These are phyloP conservation scores for Boletus nobilissimus DNA, from an alignment of 1,284 basidiomycete species.

Conservation along the genomic window DNA sequence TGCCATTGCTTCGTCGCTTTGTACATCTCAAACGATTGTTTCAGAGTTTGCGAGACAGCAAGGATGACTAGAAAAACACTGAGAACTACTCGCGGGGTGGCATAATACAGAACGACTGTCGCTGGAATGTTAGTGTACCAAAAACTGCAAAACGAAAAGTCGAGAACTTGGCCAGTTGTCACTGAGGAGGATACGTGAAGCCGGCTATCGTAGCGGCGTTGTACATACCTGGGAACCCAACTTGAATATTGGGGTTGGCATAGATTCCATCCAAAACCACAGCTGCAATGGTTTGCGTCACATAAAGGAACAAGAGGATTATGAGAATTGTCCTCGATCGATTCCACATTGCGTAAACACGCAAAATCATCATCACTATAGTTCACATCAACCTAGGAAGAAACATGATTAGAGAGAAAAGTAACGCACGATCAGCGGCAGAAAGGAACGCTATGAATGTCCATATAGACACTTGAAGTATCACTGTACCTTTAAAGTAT, in stretches of 20 bases:
- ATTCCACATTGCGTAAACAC: conserved; percentile 29
- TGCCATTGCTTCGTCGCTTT: background rate
- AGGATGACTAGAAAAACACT: background rate
- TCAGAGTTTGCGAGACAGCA: background rate
- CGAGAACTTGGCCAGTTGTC: background rate
- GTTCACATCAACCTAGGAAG: background rate
- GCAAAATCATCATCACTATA: conserved; percentile 15
- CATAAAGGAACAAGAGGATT: background rate
- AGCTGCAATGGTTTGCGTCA: background rate
- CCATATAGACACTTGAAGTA: background rate
- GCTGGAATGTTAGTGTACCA: background rate
- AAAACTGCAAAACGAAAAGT: background rate
- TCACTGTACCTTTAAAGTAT: background rate
- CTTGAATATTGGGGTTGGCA: background rate
- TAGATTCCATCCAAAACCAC: background rate
- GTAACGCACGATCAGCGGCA: background rate
- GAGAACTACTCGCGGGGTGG: background rate
- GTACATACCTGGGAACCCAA: background rate
- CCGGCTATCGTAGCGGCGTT: background rate
- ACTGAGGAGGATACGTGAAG: background rate
- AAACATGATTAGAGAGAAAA: background rate
- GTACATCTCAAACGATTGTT: background rate
- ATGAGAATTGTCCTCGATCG: conserved; percentile 16
- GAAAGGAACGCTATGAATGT: background rate
- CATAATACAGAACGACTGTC: background rate